Evolutionary conservation across 2,329 filamentous ascomycete genomes (phyloP).

Genomic region (Sclerotinia minor): DNA sequence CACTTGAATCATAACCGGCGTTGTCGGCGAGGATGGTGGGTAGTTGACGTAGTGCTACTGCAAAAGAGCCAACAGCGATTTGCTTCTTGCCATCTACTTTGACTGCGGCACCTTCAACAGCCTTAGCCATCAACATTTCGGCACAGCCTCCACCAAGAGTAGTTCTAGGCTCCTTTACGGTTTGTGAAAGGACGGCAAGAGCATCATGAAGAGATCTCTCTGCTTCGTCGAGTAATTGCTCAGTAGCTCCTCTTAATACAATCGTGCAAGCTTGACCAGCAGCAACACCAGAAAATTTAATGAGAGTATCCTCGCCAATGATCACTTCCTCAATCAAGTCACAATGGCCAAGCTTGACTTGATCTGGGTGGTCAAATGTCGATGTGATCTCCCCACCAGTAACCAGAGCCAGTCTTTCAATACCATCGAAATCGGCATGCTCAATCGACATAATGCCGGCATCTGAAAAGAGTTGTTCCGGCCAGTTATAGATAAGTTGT

Average conservation of each 20-base stretch:
- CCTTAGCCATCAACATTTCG: slow-evolving; percentile 99
- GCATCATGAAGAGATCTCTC: slow-evolving; percentile 96
- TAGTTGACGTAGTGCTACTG: slow-evolving; percentile 83
- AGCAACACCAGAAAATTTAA: slow-evolving; percentile 95
- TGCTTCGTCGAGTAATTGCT: slow-evolving; percentile 94
- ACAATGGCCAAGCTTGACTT: slow-evolving; percentile 93
- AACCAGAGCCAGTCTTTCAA: slow-evolving; percentile 90
- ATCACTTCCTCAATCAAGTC: slow-evolving; percentile 97
- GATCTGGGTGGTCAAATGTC: slow-evolving; percentile 96
- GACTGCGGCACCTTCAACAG: slow-evolving; percentile 88
- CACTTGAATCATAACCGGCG: slow-evolving; percentile 91
- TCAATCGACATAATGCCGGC: slow-evolving; percentile 98
- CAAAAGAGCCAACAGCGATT: slow-evolving; percentile 87
- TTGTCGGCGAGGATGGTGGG: slow-evolving; percentile 98
- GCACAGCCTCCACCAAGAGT: slow-evolving; percentile 94
- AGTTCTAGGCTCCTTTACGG: slow-evolving; percentile 88
- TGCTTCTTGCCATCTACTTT: slow-evolving; percentile 97
- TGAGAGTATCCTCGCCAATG: slow-evolving; percentile 95
- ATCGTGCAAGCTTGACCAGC: slow-evolving; percentile 95
- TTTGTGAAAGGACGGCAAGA: slow-evolving; percentile 93
- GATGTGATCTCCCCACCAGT: slow-evolving; percentile 97
- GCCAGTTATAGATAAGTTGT: slow-evolving; percentile 99
- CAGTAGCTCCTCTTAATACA: slow-evolving; percentile 91
- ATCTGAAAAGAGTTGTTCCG: slow-evolving; percentile 96
- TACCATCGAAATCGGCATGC: slow-evolving; percentile 97